Conservation (phyloP, 106 monocot species). For the Platanthera zijinensis region DNA sequence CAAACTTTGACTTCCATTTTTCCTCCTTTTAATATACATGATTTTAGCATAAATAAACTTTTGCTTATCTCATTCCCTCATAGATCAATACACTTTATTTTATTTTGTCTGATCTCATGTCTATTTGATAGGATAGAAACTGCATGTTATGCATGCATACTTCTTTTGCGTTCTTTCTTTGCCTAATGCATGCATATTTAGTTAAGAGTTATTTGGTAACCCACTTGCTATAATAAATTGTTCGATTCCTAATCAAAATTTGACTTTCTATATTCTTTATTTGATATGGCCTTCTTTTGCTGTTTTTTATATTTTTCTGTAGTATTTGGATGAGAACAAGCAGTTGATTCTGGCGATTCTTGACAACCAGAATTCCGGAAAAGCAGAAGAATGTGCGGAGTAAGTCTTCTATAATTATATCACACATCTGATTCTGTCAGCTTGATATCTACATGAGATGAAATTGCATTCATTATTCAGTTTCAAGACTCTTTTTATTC, state of each 20-base stretch:
- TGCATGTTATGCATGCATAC: neutral
- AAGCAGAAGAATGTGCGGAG: conserved; percentile 90
- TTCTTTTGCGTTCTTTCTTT: neutral
- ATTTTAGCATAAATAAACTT: neutral
- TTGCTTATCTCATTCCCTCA: neutral
- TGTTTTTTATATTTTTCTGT: conserved; percentile 13
- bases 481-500: too few species aligned
- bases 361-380: conserved; percentile 84
- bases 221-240: too few species aligned
- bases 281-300: neutral
- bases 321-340: conserved; percentile 97
- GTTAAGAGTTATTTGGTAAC: too few species aligned
- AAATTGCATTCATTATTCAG: too few species aligned
- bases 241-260: neutral
- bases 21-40: neutral
- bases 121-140: neutral
- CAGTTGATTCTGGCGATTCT: conserved; percentile 93
- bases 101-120: neutral
- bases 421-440: neutral
- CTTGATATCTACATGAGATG: neutral
- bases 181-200: too few species aligned
- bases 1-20: neutral
- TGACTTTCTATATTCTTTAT: neutral
- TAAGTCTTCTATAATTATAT: conserved; percentile 22
- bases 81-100: neutral